phyloP scores from a whole-genome alignment of 768 basidiomycete genomes.

The Rhodocollybia butyracea region DNA sequence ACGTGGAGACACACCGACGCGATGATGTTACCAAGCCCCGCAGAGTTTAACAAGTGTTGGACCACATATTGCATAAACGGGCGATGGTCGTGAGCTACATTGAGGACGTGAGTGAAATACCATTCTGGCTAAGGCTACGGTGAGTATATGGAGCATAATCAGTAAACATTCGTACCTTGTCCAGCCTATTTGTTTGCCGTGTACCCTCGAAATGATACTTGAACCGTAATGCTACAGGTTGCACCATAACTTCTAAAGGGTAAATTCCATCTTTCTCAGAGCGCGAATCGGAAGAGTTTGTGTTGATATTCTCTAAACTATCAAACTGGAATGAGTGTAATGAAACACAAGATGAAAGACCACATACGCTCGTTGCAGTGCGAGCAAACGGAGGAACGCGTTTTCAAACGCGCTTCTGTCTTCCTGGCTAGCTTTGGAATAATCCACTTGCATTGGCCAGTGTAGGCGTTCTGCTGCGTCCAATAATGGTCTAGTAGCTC shows the following conservation, averaged over 20 bases:
- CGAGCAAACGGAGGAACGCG: conserved; percentile 74
- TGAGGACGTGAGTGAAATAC: conserved; percentile 91
- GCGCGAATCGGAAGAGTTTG: conserved; percentile 12
- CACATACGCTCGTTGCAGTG: conserved; percentile 75
- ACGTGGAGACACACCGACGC: conserved; percentile 60
- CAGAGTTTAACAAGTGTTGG: conserved; percentile 64
- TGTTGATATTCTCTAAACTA: conserved; percentile 53
- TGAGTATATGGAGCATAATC: background rate
- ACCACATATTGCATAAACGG: conserved; percentile 74
- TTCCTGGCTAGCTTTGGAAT: conserved; percentile 43
- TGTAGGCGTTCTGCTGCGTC: conserved; percentile 66
- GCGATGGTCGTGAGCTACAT: conserved; percentile 82
- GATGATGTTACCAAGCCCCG: conserved; percentile 60
- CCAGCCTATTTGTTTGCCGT: conserved; percentile 84
- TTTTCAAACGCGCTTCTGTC: conserved; percentile 67
- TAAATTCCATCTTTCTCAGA: conserved; percentile 63
- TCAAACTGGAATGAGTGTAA: conserved; percentile 8
- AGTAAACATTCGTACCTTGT: conserved; percentile 59
- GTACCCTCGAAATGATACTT: conserved; percentile 92
- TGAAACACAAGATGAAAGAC: background rate
- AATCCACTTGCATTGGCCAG: conserved; percentile 85
- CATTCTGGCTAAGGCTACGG: conserved; percentile 75
- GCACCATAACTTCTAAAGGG: conserved; percentile 79
- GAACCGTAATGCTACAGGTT: conserved; percentile 83
- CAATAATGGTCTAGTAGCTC: conserved; percentile 51